These are phyloP conservation scores for Microcyclospora pomicola DNA, from an alignment of 2,329 filamentous ascomycete species.

Conservation along the genomic window DNA sequence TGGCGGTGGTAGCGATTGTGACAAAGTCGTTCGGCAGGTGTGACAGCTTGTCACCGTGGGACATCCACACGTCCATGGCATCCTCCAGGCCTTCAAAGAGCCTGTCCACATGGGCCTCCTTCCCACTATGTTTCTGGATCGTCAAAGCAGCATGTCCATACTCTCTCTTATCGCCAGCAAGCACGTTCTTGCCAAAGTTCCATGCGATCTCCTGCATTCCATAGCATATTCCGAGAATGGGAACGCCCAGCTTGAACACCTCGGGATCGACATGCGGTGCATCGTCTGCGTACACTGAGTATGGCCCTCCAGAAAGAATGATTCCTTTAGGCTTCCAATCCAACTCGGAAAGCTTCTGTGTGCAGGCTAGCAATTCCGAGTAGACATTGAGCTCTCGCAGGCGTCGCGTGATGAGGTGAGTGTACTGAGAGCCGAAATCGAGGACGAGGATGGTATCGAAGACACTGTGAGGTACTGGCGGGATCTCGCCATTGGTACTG, in stretches of 20 bases:
- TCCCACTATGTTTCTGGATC: constrained; percentile 42
- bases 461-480: constrained; percentile 34
- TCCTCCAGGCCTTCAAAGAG: constrained; percentile 67
- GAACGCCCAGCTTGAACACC: constrained; percentile 60
- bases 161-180: constrained; percentile 52
- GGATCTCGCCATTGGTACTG: constrained; percentile 25
- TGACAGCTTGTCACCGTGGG: constrained; percentile 73
- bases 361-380: constrained; percentile 80
- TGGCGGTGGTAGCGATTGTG: constrained; percentile 59
- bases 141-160: constrained; percentile 58
- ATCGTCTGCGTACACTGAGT: constrained; percentile 68
- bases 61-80: constrained; percentile 67
- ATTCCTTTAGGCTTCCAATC: constrained; percentile 72
- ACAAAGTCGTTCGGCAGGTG: constrained; percentile 59
- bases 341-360: constrained; percentile 64
- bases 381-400: constrained; percentile 70
- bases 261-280: constrained; percentile 70
- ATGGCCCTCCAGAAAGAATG: constrained; percentile 59
- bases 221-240: constrained; percentile 49
- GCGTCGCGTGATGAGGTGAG: constrained; percentile 60
- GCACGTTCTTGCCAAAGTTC: constrained; percentile 52
- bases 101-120: constrained; percentile 52
- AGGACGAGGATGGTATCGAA: constrained; percentile 58
- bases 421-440: constrained; percentile 60
- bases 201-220: constrained; percentile 61